These are phyloP conservation scores for Trametes coccinea DNA, from an alignment of 768 basidiomycete species.

Conservation along the genomic window DNA sequence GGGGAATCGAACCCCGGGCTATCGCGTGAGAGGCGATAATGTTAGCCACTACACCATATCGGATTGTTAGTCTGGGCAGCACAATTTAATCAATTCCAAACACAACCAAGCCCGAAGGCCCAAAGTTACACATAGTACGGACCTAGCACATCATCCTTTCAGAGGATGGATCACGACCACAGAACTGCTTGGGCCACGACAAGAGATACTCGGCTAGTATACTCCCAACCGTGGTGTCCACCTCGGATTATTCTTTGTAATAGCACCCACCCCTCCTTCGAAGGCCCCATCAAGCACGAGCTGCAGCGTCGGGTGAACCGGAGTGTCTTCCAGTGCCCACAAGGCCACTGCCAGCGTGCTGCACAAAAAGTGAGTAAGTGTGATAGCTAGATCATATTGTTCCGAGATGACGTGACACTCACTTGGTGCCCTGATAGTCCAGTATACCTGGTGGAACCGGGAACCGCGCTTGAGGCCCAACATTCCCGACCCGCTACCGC, in stretches of 20 bases:
- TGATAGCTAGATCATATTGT: too few relatives aligned
- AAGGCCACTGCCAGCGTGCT: slow-evolving; percentile 54
- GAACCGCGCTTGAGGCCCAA: slow-evolving; percentile 71
- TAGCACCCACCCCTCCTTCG: slow-evolving; percentile 65
- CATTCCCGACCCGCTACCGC: slow-evolving; percentile 31
- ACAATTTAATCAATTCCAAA: background rate
- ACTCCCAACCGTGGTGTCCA: slow-evolving; percentile 38
- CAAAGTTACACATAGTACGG: too few relatives aligned
- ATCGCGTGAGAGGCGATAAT: slow-evolving; percentile 10
- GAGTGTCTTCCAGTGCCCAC: slow-evolving; percentile 60
- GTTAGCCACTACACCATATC: slow-evolving; percentile 14
- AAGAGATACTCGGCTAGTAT: background rate
- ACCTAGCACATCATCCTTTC: too few relatives aligned
- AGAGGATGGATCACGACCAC: too few relatives aligned
- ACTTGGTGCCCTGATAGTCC: slow-evolving; percentile 73
- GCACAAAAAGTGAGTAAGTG: too few relatives aligned
- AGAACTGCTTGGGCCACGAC: too few relatives aligned
- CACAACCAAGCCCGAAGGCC: too few relatives aligned
- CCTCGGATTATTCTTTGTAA: slow-evolving; percentile 56
- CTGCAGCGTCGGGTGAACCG: slow-evolving; percentile 52
- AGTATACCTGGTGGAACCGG: slow-evolving; percentile 83
- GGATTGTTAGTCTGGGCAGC: background rate
- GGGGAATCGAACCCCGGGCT: slow-evolving; percentile 1
- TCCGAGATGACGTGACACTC: slow-evolving; percentile 25
- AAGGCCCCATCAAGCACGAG: slow-evolving; percentile 56